Conservation (phyloP, 1,284 basidiomycete genomes). For the Thelephora terrestris region DNA sequence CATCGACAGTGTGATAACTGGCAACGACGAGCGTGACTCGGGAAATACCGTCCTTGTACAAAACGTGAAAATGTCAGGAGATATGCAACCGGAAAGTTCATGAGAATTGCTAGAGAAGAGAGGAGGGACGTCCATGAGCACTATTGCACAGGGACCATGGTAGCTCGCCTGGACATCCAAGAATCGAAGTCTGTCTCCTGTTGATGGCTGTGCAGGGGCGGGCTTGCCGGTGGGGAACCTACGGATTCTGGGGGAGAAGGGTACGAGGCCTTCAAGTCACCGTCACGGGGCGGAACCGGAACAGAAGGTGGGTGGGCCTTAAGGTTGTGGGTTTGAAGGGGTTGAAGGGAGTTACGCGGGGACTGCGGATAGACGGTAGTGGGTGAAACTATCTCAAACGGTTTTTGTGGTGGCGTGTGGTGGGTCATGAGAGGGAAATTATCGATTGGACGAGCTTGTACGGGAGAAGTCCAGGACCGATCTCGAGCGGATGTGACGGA, state of each 20-base stretch:
- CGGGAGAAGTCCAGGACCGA: conserved; percentile 9
- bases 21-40: no score
- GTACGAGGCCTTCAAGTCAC: conserved; percentile 39
- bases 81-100: no score
- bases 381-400: conserved; percentile 5
- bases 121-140: no score
- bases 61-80: no score
- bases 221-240: conserved; percentile 48
- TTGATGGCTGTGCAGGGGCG: conserved; percentile 7
- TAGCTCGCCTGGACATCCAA: neutral
- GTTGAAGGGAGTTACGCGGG: conserved; percentile 9
- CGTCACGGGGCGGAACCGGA: conserved; percentile 23
- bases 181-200: neutral
- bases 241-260: conserved; percentile 68
- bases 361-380: conserved; percentile 6
- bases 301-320: conserved; percentile 19
- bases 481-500: conserved; percentile 15
- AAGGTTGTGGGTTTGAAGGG: conserved; percentile 20
- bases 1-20: no score
- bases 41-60: no score
- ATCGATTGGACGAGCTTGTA: neutral
- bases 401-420: conserved; percentile 14
- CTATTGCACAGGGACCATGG: neutral
- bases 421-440: neutral
- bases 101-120: no score